Evolutionary conservation across 129 eudicot species (phyloP).

Genomic region (Oenanthe sinensis): DNA sequence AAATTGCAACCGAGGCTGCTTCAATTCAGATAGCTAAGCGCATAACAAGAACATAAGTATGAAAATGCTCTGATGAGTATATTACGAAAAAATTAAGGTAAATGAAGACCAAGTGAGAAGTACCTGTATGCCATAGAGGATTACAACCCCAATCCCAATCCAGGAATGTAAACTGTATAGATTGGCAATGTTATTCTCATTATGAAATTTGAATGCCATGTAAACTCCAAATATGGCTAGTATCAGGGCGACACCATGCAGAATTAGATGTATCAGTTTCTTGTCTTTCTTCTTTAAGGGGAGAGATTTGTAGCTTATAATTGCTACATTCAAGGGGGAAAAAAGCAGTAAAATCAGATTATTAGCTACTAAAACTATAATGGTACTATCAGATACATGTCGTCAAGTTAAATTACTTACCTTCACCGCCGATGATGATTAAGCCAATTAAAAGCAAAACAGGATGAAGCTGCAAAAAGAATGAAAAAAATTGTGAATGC

Average conservation of each 20-base stretch:
- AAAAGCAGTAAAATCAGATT: neutral
- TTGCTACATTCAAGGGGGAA: slow-evolving; percentile 41
- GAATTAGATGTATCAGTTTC: slow-evolving; percentile 80
- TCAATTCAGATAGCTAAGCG: neutral
- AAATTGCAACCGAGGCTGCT: neutral
- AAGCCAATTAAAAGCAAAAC: slow-evolving; percentile 90
- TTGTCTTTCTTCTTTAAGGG: slow-evolving; percentile 73
- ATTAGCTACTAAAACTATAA: neutral
- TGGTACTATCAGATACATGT: neutral
- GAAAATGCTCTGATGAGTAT: neutral
- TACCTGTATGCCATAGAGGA: slow-evolving; percentile 90
- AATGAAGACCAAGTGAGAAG: neutral
- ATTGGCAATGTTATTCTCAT: slow-evolving; percentile 74
- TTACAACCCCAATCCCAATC: slow-evolving; percentile 78
- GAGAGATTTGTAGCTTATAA: slow-evolving; percentile 72
- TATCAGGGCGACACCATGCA: slow-evolving; percentile 71
- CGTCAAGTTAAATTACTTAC: slow-evolving; percentile 24
- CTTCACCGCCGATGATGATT: slow-evolving; percentile 93
- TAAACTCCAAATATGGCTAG: slow-evolving; percentile 88
- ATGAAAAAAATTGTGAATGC: slow-evolving; percentile 6
- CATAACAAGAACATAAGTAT: neutral
- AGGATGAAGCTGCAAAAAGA: slow-evolving; percentile 74
- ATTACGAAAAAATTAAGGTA: neutral
- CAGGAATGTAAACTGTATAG: slow-evolving; percentile 97
- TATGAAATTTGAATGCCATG: slow-evolving; percentile 81